Evolutionary conservation across 441 rosid species (phyloP).

Genomic region (Croton laevigatus): DNA sequence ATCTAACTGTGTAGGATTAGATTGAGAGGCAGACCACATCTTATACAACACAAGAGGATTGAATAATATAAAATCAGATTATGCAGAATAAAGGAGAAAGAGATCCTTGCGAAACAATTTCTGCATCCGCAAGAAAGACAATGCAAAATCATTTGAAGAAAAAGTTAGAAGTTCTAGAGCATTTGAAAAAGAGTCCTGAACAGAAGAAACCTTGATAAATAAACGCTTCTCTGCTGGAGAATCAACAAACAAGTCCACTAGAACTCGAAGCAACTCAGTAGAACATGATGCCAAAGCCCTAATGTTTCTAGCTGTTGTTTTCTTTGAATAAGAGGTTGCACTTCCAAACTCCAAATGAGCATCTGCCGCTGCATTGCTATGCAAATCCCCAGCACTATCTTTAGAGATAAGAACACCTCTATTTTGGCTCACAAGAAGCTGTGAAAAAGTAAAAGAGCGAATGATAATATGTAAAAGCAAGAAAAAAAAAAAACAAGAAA

Average conservation of each 20-base stretch:
- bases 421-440: conserved; percentile 81
- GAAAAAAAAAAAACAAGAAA: conserved; percentile 8
- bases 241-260: conserved; percentile 51
- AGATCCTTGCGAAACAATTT: background rate
- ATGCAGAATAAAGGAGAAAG: background rate
- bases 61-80: background rate
- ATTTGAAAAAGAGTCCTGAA: conserved; percentile 8
- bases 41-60: background rate
- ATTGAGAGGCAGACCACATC: background rate
- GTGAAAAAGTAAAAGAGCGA: conserved; percentile 1
- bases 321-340: conserved; percentile 49
- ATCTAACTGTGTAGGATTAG: background rate
- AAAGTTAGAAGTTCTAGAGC: background rate
- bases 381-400: conserved; percentile 30
- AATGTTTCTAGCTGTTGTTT: conserved; percentile 67
- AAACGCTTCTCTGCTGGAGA: conserved; percentile 48
- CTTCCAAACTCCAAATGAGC: conserved; percentile 33
- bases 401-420: conserved; percentile 38
- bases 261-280: conserved; percentile 64
- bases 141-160: background rate
- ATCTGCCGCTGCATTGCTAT: conserved; percentile 29
- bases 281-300: conserved; percentile 68
- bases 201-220: conserved; percentile 58
- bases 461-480: conserved; percentile 11
- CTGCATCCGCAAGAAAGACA: background rate